A percentile compares a stretch with the other conserved stretches of the same genome.
Conservation (phyloP, 2,329 filamentous ascomycete genomes). For the Pestalotiopsis sp. region DNA sequence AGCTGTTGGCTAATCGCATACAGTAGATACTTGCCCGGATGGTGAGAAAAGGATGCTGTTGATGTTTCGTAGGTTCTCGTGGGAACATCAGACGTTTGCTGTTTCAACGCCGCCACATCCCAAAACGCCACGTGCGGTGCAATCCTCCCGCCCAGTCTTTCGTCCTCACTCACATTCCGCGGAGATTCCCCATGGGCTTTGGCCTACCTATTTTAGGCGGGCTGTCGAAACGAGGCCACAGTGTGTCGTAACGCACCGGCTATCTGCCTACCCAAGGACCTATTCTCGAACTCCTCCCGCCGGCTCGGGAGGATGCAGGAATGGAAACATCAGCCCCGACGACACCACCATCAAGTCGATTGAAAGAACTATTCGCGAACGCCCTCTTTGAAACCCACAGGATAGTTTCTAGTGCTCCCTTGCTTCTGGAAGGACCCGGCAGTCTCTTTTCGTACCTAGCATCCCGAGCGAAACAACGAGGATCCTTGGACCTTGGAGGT, state of each 20-base stretch:
- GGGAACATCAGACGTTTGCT: conserved; percentile 6
- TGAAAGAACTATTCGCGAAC: background rate
- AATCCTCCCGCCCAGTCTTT: background rate
- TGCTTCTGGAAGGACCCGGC: background rate
- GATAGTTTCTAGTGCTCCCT: background rate
- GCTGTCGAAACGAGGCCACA: background rate
- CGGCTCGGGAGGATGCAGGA: background rate
- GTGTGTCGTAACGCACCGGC: too few relatives aligned
- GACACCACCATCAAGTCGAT: background rate
- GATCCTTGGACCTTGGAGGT: background rate
- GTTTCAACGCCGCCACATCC: conserved; percentile 4
- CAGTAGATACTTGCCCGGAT: too few relatives aligned
- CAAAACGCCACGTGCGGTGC: conserved; percentile 5
- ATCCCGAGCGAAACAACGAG: background rate
- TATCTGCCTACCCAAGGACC: background rate
- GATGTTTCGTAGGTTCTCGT: background rate
- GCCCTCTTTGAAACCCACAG: background rate
- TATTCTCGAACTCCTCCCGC: background rate
- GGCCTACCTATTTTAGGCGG: background rate
- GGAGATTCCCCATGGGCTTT: background rate
- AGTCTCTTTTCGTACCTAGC: background rate
- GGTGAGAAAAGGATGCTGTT: too few relatives aligned
- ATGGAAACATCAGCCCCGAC: background rate
- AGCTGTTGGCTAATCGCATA: too few relatives aligned
- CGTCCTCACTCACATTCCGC: background rate